phyloP scores from a whole-genome alignment of 1,284 basidiomycete species.

The Ceratobasidium sp. region DNA sequence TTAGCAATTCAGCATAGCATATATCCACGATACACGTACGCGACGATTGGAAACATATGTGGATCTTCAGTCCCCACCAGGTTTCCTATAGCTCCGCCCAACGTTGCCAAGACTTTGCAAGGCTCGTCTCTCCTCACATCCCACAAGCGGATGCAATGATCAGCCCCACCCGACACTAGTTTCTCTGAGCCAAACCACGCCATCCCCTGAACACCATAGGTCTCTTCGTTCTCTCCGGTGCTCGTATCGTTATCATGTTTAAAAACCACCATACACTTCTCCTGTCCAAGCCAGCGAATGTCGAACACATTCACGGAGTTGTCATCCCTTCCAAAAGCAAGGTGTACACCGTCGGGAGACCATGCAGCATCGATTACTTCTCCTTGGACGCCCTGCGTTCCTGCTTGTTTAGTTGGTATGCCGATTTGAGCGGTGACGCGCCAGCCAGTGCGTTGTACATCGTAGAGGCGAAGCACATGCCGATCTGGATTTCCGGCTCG shows the following conservation, averaged over 20 bases:
- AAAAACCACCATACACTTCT: conserved; percentile 31
- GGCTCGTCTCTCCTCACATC: conserved; percentile 62
- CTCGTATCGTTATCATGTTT: conserved; percentile 19
- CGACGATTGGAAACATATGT: conserved; percentile 26
- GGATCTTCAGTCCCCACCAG: conserved; percentile 37
- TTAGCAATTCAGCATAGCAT: neutral
- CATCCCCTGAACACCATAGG: conserved; percentile 32
- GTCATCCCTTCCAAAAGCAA: conserved; percentile 31
- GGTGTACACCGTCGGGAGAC: conserved; percentile 37
- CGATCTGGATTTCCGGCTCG: conserved; percentile 23
- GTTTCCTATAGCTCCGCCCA: conserved; percentile 16
- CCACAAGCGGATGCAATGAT: conserved; percentile 60
- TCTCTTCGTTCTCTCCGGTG: conserved; percentile 3
- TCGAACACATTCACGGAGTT: conserved; percentile 36
- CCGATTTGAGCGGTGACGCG: conserved; percentile 7
- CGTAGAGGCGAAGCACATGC: conserved; percentile 31
- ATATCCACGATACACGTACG: conserved; percentile 4
- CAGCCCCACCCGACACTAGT: conserved; percentile 30
- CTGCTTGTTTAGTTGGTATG: conserved; percentile 23
- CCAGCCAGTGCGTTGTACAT: conserved; percentile 26
- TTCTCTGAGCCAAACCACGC: conserved; percentile 36
- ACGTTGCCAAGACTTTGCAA: conserved; percentile 55
- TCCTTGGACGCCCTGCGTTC: neutral
- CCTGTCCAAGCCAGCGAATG: conserved; percentile 36
- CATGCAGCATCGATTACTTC: conserved; percentile 28